These are phyloP conservation scores for Skeletonema grethae DNA, from an alignment of 108 stramenopile species.

Conservation along the genomic window DNA sequence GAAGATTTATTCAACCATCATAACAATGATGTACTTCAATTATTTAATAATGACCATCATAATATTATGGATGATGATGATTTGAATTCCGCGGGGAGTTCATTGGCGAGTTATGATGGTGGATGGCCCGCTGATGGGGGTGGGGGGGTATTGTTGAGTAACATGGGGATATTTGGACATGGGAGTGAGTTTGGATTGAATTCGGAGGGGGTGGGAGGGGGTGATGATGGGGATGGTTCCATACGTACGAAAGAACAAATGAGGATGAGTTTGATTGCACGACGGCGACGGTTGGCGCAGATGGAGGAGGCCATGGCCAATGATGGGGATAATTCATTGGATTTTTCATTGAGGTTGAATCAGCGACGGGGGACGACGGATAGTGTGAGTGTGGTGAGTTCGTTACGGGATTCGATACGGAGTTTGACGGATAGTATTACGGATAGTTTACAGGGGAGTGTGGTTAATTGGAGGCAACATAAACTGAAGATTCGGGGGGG, in stretches of 20 bases:
- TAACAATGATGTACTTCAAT: conserved; percentile 17
- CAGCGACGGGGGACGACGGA: not conserved
- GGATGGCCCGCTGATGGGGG: not conserved
- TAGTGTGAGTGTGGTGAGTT: conserved; percentile 5
- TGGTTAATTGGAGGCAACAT: conserved; percentile 4
- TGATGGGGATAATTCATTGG: conserved; percentile 1
- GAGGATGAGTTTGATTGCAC: conserved; percentile 10
- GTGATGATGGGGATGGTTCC: not conserved
- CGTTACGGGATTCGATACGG: conserved; percentile 10
- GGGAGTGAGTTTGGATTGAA: not conserved
- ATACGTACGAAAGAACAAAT: not conserved
- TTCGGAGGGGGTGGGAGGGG: not conserved
- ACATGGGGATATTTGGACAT: not conserved
- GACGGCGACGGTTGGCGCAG: not conserved
- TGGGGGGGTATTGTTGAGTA: not conserved
- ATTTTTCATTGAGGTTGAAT: conserved; percentile 1
- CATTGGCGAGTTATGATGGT: conserved; percentile 18
- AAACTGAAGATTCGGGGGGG: conserved; percentile 8
- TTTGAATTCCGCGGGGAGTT: not conserved
- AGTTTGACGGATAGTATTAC: conserved; percentile 18
- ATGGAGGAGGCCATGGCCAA: conserved; percentile 11
- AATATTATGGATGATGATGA: conserved; percentile 25
- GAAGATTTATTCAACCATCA: conserved; percentile 31
- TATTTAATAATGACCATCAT: conserved; percentile 33
- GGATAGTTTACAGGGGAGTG: conserved; percentile 25